phyloP scores from a whole-genome alignment of 306 rosid species.

The Cicer arietinum region DNA sequence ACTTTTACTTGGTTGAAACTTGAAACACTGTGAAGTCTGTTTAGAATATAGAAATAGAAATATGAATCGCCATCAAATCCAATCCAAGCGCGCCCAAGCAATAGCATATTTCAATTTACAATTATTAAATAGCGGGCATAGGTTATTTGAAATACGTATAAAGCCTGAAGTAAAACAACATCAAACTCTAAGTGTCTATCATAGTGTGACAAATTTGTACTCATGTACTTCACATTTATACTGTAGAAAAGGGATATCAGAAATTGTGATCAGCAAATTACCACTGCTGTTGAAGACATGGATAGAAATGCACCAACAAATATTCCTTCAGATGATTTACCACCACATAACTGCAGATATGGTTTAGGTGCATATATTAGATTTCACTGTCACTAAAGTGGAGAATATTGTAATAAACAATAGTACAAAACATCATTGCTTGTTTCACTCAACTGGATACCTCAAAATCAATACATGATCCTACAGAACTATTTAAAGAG shows the following conservation, averaged over 20 bases:
- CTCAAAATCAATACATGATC: conserved; percentile 26
- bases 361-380: conserved; percentile 50
- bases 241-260: conserved; percentile 21
- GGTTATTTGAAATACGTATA: conserved; percentile 32
- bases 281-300: conserved; percentile 99
- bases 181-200: not conserved
- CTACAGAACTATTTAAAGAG: conserved; percentile 34
- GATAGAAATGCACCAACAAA: conserved; percentile 87
- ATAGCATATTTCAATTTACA: conserved; percentile 30
- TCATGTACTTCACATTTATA: conserved; percentile 30
- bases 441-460: conserved; percentile 36
- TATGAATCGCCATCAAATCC: conserved; percentile 29
- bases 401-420: conserved; percentile 3
- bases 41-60: conserved; percentile 30
- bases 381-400: conserved; percentile 37
- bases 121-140: conserved; percentile 17
- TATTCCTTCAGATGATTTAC: conserved; percentile 92
- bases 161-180: conserved; percentile 18
- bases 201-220: conserved; percentile 23
- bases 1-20: not conserved
- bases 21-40: conserved; percentile 17
- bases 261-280: conserved; percentile 48
- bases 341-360: conserved; percentile 91
- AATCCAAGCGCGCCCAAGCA: conserved; percentile 16
- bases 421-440: conserved; percentile 10